These are phyloP conservation scores for Hanseniaspora gamundiae DNA, from an alignment of 1,139 yeast genomes.

Conservation along the genomic window DNA sequence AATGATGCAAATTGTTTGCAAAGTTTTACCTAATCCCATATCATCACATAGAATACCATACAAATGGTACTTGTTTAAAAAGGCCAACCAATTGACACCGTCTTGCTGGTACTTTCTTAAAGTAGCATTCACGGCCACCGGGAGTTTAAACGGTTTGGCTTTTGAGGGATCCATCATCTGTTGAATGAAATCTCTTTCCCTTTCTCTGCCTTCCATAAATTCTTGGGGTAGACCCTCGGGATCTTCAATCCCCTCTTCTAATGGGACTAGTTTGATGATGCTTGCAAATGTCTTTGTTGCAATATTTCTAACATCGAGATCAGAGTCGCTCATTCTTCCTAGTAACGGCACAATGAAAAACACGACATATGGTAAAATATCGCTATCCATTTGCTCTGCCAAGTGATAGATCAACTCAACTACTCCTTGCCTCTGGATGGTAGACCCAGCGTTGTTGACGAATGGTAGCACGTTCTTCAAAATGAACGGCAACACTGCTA, in stretches of 20 bases:
- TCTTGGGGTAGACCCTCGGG: constrained; percentile 87
- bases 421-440: constrained; percentile 83
- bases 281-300: constrained; percentile 97
- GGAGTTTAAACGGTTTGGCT: constrained; percentile 76
- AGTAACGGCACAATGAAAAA: constrained; percentile 90
- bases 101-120: constrained; percentile 94
- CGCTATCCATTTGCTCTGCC: constrained; percentile 75
- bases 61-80: constrained; percentile 83
- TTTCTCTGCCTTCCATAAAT: constrained; percentile 76
- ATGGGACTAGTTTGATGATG: constrained; percentile 86
- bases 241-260: constrained; percentile 95
- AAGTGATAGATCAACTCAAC: constrained; percentile 84
- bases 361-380: constrained; percentile 86
- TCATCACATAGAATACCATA: constrained; percentile 98
- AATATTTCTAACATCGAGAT: constrained; percentile 73
- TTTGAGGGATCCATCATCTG: constrained; percentile 99
- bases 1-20: constrained; percentile 93
- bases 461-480: constrained; percentile 73
- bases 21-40: constrained; percentile 97
- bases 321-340: constrained; percentile 97
- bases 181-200: constrained; percentile 86
- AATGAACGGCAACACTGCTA: constrained; percentile 62
- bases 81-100: constrained; percentile 97
- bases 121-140: constrained; percentile 87
- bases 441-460: constrained; percentile 66